Base-by-base conservation (phyloP, 768 basidiomycete species). In the Boletus edulis region DNA sequence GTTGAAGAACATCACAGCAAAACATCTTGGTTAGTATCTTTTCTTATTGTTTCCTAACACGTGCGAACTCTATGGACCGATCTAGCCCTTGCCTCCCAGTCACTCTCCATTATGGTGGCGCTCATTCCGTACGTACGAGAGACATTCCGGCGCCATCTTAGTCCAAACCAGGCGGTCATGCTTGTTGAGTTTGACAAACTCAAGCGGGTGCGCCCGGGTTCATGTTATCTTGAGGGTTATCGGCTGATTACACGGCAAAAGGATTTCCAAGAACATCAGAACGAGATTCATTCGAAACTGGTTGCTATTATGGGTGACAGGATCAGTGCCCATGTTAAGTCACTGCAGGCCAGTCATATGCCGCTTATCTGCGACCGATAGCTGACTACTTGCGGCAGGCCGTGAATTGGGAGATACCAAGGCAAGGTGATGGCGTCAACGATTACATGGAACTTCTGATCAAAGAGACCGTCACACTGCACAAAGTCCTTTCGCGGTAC, bases 181-280 rank as follows among this genome's bases (percentile, higher is more conserved):
- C 77, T 98, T 37, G 84, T 95, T 17, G 97, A 98, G 72, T 99
- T 98, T 68, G 97, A 99, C 75, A 98, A 96, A 76, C 82, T 98
- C 54, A 98, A 96, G 75, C 81, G 96, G 76, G 92, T 93, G 62
- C 60, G 88, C 75, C n/a, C 45, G 38, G 49, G 54, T 56, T 59
- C 44, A 46, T 41, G 20, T 49, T 34, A 24, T 50, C 37, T 27
- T 15, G 42, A 41, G 31, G 46, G 41, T 24, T 51, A 46, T 49
- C 39, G 22, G 45, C 49, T 55, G 41, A 64, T 20, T 20, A 37
- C 20, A 20, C 12, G 41, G 34, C 11, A 43, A 53, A 66, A 95
- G 88, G 97, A 98, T 72, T 98, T 90, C 67, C 96, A 98, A 79
- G 97, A 98, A 71, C 97, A 99, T 72, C 97, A 99, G 72, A 91